Evolutionary conservation across 129 eudicot species (phyloP).

Genomic region (Pittosporum tobira): DNA sequence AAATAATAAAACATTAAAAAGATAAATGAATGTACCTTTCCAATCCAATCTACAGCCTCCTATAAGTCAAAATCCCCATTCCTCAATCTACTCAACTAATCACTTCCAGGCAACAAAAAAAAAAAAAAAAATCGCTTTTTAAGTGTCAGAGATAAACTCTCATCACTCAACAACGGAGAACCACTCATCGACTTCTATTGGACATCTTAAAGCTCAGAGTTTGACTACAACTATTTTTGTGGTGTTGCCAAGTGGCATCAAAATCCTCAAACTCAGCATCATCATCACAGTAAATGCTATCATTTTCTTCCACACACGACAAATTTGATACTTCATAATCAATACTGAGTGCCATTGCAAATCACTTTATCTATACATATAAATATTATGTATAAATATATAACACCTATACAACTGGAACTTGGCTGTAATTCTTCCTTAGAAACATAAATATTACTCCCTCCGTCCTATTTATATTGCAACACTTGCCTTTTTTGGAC

Average conservation of each 20-base stretch:
- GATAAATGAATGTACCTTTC: conserved; percentile 49
- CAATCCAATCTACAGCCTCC: conserved; percentile 66
- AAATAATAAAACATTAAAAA: no score
- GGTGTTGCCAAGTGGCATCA: conserved; percentile 22
- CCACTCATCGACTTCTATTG: conserved; percentile 10
- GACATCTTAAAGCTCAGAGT: conserved; percentile 22
- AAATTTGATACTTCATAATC: conserved; percentile 54
- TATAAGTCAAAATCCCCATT: conserved; percentile 51
- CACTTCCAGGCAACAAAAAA: conserved; percentile 44
- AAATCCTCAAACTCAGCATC: conserved; percentile 16
- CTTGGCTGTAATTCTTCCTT: no score
- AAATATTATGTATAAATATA: no score
- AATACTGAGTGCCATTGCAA: conserved; percentile 52
- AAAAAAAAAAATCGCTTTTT: conserved; percentile 39
- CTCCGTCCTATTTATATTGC: no score
- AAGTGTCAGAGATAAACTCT: conserved; percentile 34
- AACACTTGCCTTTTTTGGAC: no score
- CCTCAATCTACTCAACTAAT: conserved; percentile 47
- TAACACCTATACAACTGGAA: no score
- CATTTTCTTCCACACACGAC: conserved; percentile 57
- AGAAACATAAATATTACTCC: no score
- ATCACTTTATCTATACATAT: no score
- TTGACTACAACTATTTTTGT: conserved; percentile 19
- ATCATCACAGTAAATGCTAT: conserved; percentile 32
- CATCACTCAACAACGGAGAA: conserved; percentile 52